Evolutionary conservation across 106 monocot species (phyloP).

Genomic region (Dioscorea alata): DNA sequence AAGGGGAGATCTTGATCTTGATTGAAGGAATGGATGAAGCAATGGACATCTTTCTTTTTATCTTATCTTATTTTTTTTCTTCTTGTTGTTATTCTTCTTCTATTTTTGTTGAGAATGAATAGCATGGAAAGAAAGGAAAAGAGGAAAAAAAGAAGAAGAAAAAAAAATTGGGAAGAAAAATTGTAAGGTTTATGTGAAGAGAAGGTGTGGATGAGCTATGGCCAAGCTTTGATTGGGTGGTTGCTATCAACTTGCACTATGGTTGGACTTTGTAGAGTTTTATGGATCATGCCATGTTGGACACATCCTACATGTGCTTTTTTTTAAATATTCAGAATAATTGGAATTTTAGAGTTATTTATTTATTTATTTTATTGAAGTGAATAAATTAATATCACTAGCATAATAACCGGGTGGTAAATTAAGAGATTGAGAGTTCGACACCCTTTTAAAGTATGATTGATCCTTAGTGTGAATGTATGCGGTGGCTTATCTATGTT

Average conservation of each 20-base stretch:
- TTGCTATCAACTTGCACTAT: neutral
- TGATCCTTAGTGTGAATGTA: too few species aligned
- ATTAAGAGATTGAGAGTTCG: too few species aligned
- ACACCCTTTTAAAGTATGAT: too few species aligned
- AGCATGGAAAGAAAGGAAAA: neutral
- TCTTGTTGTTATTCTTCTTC: neutral
- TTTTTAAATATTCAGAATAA: too few species aligned
- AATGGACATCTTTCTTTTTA: conserved; percentile 34
- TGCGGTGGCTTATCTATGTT: too few species aligned
- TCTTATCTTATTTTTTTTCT: neutral
- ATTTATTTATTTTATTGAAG: too few species aligned
- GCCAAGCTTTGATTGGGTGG: conserved; percentile 3
- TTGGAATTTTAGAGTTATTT: too few species aligned
- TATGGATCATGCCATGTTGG: too few species aligned
- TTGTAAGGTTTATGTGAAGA: conserved; percentile 1
- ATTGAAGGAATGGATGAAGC: conserved; percentile 59
- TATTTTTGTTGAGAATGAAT: neutral
- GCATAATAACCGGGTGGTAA: too few species aligned
- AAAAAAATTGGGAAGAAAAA: neutral
- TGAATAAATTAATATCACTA: too few species aligned
- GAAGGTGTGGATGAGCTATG: conserved; percentile 2
- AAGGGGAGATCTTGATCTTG: conserved; percentile 39
- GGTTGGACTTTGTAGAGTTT: neutral
- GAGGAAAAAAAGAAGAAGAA: neutral
- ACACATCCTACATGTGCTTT: too few species aligned